These are phyloP conservation scores for Colletotrichum horii DNA, from an alignment of 2,329 filamentous ascomycete species.

Conservation along the genomic window DNA sequence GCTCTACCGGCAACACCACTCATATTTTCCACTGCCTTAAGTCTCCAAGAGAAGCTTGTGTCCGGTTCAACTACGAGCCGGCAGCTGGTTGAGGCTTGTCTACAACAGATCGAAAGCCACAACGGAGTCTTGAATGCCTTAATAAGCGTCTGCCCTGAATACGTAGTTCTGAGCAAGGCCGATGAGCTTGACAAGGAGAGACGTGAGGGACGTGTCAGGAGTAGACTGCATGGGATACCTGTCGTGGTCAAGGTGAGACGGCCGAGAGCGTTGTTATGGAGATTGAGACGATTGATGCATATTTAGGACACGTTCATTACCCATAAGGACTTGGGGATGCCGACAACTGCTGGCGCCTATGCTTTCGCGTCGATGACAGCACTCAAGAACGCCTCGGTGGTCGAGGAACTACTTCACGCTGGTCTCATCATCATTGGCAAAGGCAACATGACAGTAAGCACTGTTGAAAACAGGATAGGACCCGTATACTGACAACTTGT, in stretches of 20 bases:
- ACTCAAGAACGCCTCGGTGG: slow-evolving; percentile 38
- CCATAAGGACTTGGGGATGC: slow-evolving; percentile 38
- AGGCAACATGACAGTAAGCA: slow-evolving; percentile 38
- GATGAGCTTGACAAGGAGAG: slow-evolving; percentile 43
- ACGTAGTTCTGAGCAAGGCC: slow-evolving; percentile 38
- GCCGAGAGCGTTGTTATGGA: neutral
- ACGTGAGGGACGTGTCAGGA: slow-evolving; percentile 35
- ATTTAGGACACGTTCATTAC: slow-evolving; percentile 41
- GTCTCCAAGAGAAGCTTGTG: slow-evolving; percentile 8
- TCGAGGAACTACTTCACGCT: slow-evolving; percentile 37
- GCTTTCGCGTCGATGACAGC: slow-evolving; percentile 40
- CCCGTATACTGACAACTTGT: neutral
- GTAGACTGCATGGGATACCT: slow-evolving; percentile 45
- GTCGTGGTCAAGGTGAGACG: slow-evolving; percentile 38
- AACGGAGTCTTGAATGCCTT: slow-evolving; percentile 32
- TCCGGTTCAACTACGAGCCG: slow-evolving; percentile 23
- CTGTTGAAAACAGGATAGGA: neutral
- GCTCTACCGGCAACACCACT: neutral
- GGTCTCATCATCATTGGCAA: slow-evolving; percentile 48
- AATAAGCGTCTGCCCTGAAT: slow-evolving; percentile 40
- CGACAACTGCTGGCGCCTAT: slow-evolving; percentile 43
- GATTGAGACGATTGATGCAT: neutral
- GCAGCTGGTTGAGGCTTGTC: slow-evolving; percentile 21
- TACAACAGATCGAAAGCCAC: slow-evolving; percentile 28
- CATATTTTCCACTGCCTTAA: neutral